Evolutionary conservation across 805 yeast species (phyloP), one percentile per base, ranked within the genome.

Genomic region (Kodamaea sagamina): DNA sequence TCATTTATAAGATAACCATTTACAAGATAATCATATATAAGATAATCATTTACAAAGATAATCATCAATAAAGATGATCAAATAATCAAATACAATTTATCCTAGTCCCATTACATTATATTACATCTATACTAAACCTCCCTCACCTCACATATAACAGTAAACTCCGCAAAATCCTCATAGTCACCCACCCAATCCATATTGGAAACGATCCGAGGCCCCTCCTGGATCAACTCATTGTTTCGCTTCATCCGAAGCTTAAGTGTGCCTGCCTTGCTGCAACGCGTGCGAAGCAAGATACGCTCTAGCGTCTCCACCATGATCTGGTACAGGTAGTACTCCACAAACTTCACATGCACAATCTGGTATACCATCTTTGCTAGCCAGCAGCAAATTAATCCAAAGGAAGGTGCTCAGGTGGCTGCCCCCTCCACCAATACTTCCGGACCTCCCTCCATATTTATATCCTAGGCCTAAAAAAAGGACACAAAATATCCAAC

Each of bases 131-230:
- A 21, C 24, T 21, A 21, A 21, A 21, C 24, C 41, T 41, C 44
- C 29, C 28, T 25, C 12, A 35, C 39, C 6, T 36, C 37, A 27
- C 44, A 41, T 9, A 34, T 22, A 26, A 35, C 44, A 3, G 39
- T 41, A 13, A 41, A 41, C 24, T 35, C 39, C 11, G 44, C 44
- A 41, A 41, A 41, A 28, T 41, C 44, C 13, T 41, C 44, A 12
- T 35, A 41, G 19, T 35, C 44, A 22, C 25, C 28, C 28, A 35
- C 22, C 44, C 44, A 41, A 15, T 34, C 39, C n/a, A 34, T 34
- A 7, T 24, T 19, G 11, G 32, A 21, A 29, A 36, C 19, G 21
- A 41, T 16, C 31, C 15, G 10, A 9, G 36, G 21, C 28, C 27
- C 44, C 17, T 24, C 22, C 29, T 41, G 44, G 13, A 18, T 21